Conservation (phyloP, 257 asterid species). For the Solanum tacnaense region DNA sequence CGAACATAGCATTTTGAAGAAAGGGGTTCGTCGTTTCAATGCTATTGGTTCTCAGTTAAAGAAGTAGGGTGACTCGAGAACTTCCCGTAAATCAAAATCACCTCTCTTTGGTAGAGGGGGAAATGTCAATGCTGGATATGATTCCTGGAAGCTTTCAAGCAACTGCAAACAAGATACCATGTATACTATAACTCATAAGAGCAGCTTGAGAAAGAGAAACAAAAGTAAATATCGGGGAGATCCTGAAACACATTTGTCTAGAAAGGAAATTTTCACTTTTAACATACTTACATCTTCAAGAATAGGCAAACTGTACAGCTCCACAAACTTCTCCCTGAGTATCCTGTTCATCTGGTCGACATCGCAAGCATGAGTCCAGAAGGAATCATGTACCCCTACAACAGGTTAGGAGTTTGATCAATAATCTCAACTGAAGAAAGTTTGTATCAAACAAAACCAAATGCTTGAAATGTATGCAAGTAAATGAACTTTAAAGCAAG, state of each 20-base stretch:
- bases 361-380: slow-evolving; percentile 95
- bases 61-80: slow-evolving; percentile 73
- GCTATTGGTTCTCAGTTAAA: slow-evolving; percentile 41
- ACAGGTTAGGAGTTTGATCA: neutral
- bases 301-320: slow-evolving; percentile 66
- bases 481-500: neutral
- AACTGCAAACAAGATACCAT: slow-evolving; percentile 30
- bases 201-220: neutral
- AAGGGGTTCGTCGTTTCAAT: neutral
- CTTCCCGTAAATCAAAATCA: slow-evolving; percentile 50
- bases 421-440: neutral
- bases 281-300: slow-evolving; percentile 74
- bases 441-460: neutral
- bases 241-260: neutral
- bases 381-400: slow-evolving; percentile 94
- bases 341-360: slow-evolving; percentile 82
- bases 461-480: neutral
- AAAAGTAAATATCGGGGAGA: neutral
- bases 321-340: slow-evolving; percentile 77
- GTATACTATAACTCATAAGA: neutral
- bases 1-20: neutral
- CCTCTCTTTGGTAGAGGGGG: slow-evolving; percentile 79
- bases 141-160: slow-evolving; percentile 61
- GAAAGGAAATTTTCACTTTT: slow-evolving; percentile 1
- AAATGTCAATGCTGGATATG: slow-evolving; percentile 55